A percentile compares a stretch with the other conserved stretches of the same genome.
phyloP scores from a whole-genome alignment of 108 stramenopile species.

The Nitzschia putrida region DNA sequence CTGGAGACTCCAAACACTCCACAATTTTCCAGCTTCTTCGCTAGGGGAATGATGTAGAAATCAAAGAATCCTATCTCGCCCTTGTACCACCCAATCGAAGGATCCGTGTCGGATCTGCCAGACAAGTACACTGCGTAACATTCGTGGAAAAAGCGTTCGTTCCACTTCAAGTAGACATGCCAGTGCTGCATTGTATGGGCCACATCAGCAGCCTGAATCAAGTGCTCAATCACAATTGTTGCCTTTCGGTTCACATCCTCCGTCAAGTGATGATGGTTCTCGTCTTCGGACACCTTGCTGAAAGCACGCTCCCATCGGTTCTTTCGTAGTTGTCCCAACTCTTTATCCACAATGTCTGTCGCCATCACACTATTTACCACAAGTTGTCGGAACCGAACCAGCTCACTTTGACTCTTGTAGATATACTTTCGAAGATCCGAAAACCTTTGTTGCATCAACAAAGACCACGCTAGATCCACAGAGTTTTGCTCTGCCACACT shows the following conservation, averaged over 20 bases:
- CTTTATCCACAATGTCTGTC: slow-evolving; percentile 21
- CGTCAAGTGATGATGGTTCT: neutral
- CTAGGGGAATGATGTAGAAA: slow-evolving; percentile 44
- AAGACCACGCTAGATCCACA: slow-evolving; percentile 14
- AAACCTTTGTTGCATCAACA: slow-evolving; percentile 18
- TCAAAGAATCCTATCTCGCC: slow-evolving; percentile 46
- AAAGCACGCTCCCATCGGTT: slow-evolving; percentile 21
- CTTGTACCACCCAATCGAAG: slow-evolving; percentile 46
- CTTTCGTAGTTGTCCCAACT: slow-evolving; percentile 18
- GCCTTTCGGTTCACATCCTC: slow-evolving; percentile 17
- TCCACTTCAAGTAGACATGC: slow-evolving; percentile 40
- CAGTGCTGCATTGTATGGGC: slow-evolving; percentile 19
- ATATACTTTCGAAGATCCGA: slow-evolving; percentile 15
- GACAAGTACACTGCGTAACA: slow-evolving; percentile 28
- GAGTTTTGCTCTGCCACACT: slow-evolving; percentile 18
- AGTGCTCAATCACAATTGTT: slow-evolving; percentile 23
- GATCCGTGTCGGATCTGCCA: slow-evolving; percentile 37
- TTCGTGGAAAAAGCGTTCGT: slow-evolving; percentile 45
- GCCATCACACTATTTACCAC: slow-evolving; percentile 21
- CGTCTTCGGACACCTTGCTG: slow-evolving; percentile 12
- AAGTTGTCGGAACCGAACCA: slow-evolving; percentile 10
- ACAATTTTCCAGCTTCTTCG: slow-evolving; percentile 25
- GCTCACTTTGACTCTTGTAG: slow-evolving; percentile 3
- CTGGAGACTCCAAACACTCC: slow-evolving; percentile 25
- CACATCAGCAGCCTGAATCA: slow-evolving; percentile 12